phyloP scores from a whole-genome alignment of 2,329 filamentous ascomycete species.

The Atkinsonella texensis region DNA sequence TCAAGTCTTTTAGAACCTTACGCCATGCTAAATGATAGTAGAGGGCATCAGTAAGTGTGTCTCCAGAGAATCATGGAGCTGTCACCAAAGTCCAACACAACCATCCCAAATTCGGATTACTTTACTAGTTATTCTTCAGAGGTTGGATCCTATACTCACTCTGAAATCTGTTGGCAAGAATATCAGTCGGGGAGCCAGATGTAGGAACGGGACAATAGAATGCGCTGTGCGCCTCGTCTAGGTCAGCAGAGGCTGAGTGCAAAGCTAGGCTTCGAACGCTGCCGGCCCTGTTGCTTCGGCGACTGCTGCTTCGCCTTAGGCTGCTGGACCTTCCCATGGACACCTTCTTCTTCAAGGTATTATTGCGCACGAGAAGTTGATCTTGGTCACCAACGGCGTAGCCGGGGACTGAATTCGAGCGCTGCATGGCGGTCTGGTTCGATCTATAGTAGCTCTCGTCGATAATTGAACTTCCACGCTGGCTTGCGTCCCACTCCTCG shows the following conservation, averaged over 20 bases:
- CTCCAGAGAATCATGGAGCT: background rate
- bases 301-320: conserved; percentile 67
- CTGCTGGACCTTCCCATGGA: conserved; percentile 65
- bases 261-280: conserved; percentile 73
- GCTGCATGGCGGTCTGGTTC: conserved; percentile 34
- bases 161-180: conserved; percentile 79
- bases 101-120: too few relatives aligned
- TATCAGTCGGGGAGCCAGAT: conserved; percentile 74
- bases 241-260: conserved; percentile 50
- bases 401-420: conserved; percentile 48
- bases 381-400: conserved; percentile 34
- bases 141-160: conserved; percentile 37
- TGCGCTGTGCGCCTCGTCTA: conserved; percentile 64
- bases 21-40: conserved; percentile 58
- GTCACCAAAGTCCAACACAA: background rate
- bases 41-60: background rate
- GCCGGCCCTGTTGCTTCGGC: conserved; percentile 70
- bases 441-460: conserved; percentile 27
- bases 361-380: conserved; percentile 35
- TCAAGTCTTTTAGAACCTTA: conserved; percentile 88
- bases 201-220: conserved; percentile 88
- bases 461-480: conserved; percentile 52
- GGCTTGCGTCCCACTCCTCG: conserved; percentile 60
- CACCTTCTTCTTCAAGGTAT: conserved; percentile 80
- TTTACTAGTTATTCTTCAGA: background rate